Evolutionary conservation across 495 filamentous ascomycete genomes (phyloP), one percentile per base, ranked within the genome.

Genomic region (Lophiostoma macrostomum): DNA sequence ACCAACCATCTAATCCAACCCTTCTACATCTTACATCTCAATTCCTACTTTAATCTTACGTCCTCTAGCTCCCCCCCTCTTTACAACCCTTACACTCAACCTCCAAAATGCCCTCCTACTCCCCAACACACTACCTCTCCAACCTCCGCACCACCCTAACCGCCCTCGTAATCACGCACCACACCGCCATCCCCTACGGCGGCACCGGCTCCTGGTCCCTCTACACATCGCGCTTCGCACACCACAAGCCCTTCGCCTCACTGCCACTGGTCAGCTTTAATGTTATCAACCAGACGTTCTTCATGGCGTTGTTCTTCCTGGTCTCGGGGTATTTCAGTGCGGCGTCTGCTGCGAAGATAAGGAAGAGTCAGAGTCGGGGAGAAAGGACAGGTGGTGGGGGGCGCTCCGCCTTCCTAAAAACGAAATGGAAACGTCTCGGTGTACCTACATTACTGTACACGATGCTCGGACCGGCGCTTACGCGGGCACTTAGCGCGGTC

Each of bases 231-330:
- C 25, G 14, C 24, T 30, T 16, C 12, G 24, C 20, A 18, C 5
- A 14, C 5, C 31, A 24, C 18, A 3, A 31, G 7, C 44, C 35
- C 19, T 23, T 14, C 14, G 28, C 41, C 8, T 42, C 36, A 13
- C 27, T 38, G 2, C 18, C 49, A 8, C 12, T 56, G 1, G n/a
- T 38, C 0, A 36, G 20, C 19, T 56, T 60, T 51, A 49, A 49
- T 20, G 20, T 30, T 24, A 6, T 60, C 16, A 60, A 56, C 31
- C 51, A 60, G 29, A 56, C 41, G 12, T 60, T 34, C 39, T 60
- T 56, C 45, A 60, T 56, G 51, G 51, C 41, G 13, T 14, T 23
- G 7, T 60, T 60, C 23, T 56, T 56, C 25, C 36, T 60, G 1
- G 16, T 54, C 4, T 48, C 50, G 4, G 50, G 56, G n/a, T 43